A percentile compares a stretch with the other conserved stretches of the same genome.
Conservation (phyloP, 495 filamentous ascomycete genomes). For the Thozetella sp. region DNA sequence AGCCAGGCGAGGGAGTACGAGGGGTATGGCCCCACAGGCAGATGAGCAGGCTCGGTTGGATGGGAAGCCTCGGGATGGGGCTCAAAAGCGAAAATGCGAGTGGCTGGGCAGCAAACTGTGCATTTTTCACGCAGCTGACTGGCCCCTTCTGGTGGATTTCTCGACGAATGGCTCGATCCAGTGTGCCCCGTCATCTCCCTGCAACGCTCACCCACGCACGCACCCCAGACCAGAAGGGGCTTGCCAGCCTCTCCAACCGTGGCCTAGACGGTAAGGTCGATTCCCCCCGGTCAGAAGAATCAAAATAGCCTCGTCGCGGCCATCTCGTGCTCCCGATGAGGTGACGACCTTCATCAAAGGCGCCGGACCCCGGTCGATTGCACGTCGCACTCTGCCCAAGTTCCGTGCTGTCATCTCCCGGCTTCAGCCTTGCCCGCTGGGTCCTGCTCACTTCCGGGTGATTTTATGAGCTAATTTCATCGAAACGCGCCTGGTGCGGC, state of each 20-base stretch:
- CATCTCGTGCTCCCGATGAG: not conserved
- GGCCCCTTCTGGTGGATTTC: slow-evolving; percentile 12
- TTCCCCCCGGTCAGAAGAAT: slow-evolving; percentile 6
- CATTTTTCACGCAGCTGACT: slow-evolving; percentile 11
- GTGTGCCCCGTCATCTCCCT: not conserved
- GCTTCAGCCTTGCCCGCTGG: slow-evolving; percentile 1
- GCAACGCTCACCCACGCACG: too few species aligned
- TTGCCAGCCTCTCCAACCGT: too few species aligned
- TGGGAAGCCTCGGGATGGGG: slow-evolving; percentile 8
- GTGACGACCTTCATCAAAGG: not conserved
- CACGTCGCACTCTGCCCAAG: slow-evolving; percentile 18
- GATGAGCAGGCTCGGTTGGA: too few species aligned
- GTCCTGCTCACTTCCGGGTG: not conserved
- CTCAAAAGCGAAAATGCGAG: slow-evolving; percentile 7
- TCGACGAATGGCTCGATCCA: slow-evolving; percentile 17
- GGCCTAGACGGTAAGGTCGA: too few species aligned
- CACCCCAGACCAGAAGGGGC: not conserved
- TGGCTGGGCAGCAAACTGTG: slow-evolving; percentile 10
- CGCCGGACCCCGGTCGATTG: slow-evolving; percentile 16
- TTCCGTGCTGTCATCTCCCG: slow-evolving; percentile 20
- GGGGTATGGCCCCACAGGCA: not conserved
- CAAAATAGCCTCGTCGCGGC: not conserved
- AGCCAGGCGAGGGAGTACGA: too few species aligned
- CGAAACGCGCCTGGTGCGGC: not conserved
- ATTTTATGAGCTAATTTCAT: not conserved